Evolutionary conservation across 164 flowering plant species (phyloP).

Genomic region (Stephania japonica): DNA sequence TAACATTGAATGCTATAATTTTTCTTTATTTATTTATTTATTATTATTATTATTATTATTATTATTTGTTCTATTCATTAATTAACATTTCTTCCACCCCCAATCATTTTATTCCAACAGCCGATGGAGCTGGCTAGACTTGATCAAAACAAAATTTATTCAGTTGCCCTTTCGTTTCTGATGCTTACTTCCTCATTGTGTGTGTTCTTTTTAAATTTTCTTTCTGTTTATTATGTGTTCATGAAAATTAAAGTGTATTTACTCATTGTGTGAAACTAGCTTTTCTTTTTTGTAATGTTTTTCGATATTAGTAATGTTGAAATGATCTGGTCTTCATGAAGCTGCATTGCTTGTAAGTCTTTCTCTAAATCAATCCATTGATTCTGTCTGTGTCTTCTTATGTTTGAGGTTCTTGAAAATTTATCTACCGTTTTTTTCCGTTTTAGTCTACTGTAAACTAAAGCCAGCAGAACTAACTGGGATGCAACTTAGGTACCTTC

Average conservation of each 20-base stretch:
- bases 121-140: neutral
- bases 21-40: too few relatives aligned
- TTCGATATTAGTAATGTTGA: neutral
- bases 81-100: neutral
- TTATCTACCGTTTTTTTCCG: too few relatives aligned
- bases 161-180: neutral
- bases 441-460: too few relatives aligned
- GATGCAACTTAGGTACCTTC: too few relatives aligned
- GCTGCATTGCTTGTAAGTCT: neutral
- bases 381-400: too few relatives aligned
- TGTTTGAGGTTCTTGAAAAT: too few relatives aligned
- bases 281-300: neutral
- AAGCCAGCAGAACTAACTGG: too few relatives aligned
- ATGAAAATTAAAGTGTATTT: neutral
- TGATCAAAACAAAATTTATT: neutral
- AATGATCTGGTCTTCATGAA: neutral
- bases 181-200: neutral
- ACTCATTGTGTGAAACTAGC: neutral
- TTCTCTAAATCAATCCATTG: too few relatives aligned
- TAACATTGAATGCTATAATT: conserved; percentile 10
- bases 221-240: neutral
- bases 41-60: too few relatives aligned
- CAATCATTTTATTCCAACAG: neutral
- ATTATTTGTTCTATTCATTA: neutral
- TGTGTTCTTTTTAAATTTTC: neutral